Evolutionary conservation across 169 alveolate species (phyloP), one percentile per base, ranked within the genome.

Genomic region (Eimeria brunetti): DNA sequence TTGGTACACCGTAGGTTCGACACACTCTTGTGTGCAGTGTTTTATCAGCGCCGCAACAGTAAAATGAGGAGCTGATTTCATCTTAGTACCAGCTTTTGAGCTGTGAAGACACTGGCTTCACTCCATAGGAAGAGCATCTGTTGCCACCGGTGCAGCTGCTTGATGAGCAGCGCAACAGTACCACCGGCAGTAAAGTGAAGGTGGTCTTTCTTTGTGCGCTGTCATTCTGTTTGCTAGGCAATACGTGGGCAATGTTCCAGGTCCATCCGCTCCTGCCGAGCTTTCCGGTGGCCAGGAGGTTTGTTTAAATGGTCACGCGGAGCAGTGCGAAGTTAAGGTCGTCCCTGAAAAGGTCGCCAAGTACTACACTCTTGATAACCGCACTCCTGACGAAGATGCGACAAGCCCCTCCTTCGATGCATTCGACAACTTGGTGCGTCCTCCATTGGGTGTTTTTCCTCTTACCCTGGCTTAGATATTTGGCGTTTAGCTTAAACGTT

Each of bases 371-470:
- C 80, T 86, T 38, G 92, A 86, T 83, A 86, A 86, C 60, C 92
- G 92, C 83, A 41, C 18, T 12, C 83, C 83, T 22, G 83, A 86
- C 27, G 81, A 86, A n/a, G 92, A 62, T 41, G 81, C 62, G 33
- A 86, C 67, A 2, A 60, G 75, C 92, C 92, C 92, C 2, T 86
- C 92, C 9, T 86, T 86, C 36, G 92, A 86, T 62, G 92, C 92
- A 27, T 86, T 86, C 53, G 67, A 24, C 78, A 41, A 86, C 64
- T 30, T 86, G 83, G 92, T 86, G 56, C 46, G 90, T 53, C 36
- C 49, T 46, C 46, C 67, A 46, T 8, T 78, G 30, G 5, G 64
- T 67, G 16, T 18, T 16, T 9, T 20, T 44, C 56, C n/a, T n/a
- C 88, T 49, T 78, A 4, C 41, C 46, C n/a, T 7, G 49, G 88